A percentile compares a stretch with the other conserved stretches of the same genome.
phyloP scores from a whole-genome alignment of 2,329 filamentous ascomycete genomes.

The Corinectria fuckeliana region DNA sequence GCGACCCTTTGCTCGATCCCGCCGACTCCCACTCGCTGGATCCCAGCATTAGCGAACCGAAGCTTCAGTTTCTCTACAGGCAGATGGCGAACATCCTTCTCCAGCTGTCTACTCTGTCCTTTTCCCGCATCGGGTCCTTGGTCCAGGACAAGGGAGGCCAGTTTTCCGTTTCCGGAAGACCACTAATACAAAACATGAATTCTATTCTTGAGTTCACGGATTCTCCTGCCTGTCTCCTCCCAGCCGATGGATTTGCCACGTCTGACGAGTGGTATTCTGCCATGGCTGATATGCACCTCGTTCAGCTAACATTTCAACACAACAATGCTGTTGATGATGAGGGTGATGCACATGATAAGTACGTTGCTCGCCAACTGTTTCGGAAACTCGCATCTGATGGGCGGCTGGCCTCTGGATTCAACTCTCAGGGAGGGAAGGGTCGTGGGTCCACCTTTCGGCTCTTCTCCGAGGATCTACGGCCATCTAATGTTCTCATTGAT shows the following conservation, averaged over 20 bases:
- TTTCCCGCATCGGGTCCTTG: slow-evolving; percentile 48
- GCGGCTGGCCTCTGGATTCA: neutral
- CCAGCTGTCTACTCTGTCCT: slow-evolving; percentile 45
- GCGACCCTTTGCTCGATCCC: slow-evolving; percentile 32
- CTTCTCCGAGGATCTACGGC: slow-evolving; percentile 37
- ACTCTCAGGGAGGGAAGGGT: neutral
- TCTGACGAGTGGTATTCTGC: slow-evolving; percentile 42
- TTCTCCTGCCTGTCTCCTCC: slow-evolving; percentile 31
- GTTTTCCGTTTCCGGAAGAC: slow-evolving; percentile 38
- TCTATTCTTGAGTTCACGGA: slow-evolving; percentile 37
- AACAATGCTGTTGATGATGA: slow-evolving; percentile 45
- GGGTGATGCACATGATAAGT: slow-evolving; percentile 42
- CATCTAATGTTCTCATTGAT: slow-evolving; percentile 42
- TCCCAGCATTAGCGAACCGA: slow-evolving; percentile 41
- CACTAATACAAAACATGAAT: slow-evolving; percentile 50
- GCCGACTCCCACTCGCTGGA: slow-evolving; percentile 42
- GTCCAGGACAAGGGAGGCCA: slow-evolving; percentile 32
- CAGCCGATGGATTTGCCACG: slow-evolving; percentile 35
- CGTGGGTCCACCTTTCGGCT: slow-evolving; percentile 21
- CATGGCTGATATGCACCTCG: slow-evolving; percentile 46
- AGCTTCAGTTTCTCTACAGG: slow-evolving; percentile 44
- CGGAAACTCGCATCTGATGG: slow-evolving; percentile 36
- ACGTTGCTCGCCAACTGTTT: slow-evolving; percentile 44
- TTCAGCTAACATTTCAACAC: slow-evolving; percentile 46
- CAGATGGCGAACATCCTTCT: slow-evolving; percentile 52